Base-by-base conservation (phyloP, 257 asterid genomes). In the Solanum peruvianum region DNA sequence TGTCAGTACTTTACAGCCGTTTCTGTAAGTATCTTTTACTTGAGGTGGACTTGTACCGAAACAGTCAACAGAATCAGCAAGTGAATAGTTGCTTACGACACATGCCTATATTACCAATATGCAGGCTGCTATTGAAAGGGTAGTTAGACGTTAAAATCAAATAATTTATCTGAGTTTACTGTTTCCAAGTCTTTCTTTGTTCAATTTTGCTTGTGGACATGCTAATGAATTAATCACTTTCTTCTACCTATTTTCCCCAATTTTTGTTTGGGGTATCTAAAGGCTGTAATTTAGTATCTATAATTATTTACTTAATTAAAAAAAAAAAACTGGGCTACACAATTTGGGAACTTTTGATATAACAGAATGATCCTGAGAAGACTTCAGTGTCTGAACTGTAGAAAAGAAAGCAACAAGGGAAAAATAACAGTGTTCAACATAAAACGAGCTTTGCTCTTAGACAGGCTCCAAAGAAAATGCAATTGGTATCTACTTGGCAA, bases 1-100 rank as follows among this genome's bases (percentile, higher is more conserved):
- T 97, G 49, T 97, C 99, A 78, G 95, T 90, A 87, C 98, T 97
- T 69, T 94, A 97, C 93, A 94, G 98, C 89, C 99, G 99, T 84
- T 97, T 97, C 88, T 97, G 99, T 97, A 91, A 94, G 99, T 91
- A 70, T 88, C 45, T 81, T 81, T 81, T 81, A 29, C 29, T 81
- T 47, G 25, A 9, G 66, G 84, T 80, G 42, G 42, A 27, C 84
- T 80, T 45, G 67, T 47, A 47, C 23, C 13, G 2, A 27, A 80
- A 80, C 37, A 45, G 41, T 9, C 9, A 8, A 16, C 44, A 27
- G 66, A 47, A 47, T 47, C 66, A 47, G 84, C 66, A 78, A 77
- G 35, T 27, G 42, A 18, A 29, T n/a, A 27, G 45, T 78, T 2
- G 35, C 45, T 45, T 14, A 25, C 3, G 25, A 44, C 41, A 15